Evolutionary conservation across 139 green algal species (phyloP).

Genomic region (Mesotaenium endlicherianum): DNA sequence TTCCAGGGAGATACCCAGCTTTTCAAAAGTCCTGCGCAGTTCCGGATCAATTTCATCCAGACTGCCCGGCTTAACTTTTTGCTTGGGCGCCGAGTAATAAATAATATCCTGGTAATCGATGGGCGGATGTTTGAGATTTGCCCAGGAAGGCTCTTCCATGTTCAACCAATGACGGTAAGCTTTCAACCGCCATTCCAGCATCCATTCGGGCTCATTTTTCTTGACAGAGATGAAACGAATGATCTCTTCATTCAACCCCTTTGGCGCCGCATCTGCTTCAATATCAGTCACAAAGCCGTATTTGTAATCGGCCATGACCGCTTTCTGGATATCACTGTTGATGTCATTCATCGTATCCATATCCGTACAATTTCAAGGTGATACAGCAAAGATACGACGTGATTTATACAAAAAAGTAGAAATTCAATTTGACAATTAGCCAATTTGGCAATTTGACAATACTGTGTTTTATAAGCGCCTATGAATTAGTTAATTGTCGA

Average conservation of each 20-base stretch:
- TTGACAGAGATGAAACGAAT: constrained; percentile 91
- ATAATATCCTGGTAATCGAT: constrained; percentile 52
- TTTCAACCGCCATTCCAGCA: constrained; percentile 91
- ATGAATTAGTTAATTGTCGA: not conserved
- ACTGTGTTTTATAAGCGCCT: too few species aligned
- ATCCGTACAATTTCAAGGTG: too few species aligned
- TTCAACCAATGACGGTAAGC: constrained; percentile 92
- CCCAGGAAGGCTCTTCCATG: constrained; percentile 88
- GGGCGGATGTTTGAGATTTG: constrained; percentile 67
- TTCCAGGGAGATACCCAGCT: constrained; percentile 90
- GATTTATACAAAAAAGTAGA: too few species aligned
- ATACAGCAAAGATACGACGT: too few species aligned
- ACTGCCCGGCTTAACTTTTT: constrained; percentile 76
- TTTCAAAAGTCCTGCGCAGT: constrained; percentile 90
- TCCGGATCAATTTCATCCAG: constrained; percentile 84
- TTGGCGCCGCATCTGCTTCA: constrained; percentile 78
- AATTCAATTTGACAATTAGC: too few species aligned
- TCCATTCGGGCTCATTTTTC: constrained; percentile 97
- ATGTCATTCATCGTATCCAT: too few species aligned
- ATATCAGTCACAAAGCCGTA: constrained; percentile 91
- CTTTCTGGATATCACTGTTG: too few species aligned
- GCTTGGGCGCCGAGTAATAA: constrained; percentile 90
- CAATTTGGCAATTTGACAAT: too few species aligned
- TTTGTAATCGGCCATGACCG: too few species aligned
- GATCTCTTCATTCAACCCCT: constrained; percentile 86